Conservation (phyloP, 2,329 filamentous ascomycete species). For the Teratosphaeria nubilosa region DNA sequence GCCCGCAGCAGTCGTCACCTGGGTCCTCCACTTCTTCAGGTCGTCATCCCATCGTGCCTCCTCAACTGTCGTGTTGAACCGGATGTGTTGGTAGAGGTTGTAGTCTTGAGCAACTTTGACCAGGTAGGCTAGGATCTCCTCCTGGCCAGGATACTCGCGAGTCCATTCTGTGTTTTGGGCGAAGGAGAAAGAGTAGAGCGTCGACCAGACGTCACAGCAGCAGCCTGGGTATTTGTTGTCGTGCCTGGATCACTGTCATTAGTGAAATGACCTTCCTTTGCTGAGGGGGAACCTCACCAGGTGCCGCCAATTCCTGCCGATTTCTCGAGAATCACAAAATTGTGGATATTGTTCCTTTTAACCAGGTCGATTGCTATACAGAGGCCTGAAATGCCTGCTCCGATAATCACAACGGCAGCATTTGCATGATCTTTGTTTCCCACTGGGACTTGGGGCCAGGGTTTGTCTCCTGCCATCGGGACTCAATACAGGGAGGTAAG, state of each 20-base stretch:
- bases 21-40: slow-evolving; percentile 41
- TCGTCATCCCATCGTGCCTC: slow-evolving; percentile 46
- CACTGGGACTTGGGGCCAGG: slow-evolving; percentile 36
- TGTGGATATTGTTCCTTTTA: slow-evolving; percentile 40
- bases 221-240: slow-evolving; percentile 50
- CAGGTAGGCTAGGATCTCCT: slow-evolving; percentile 51
- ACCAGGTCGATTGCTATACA: slow-evolving; percentile 50
- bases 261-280: background rate
- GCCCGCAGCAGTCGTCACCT: slow-evolving; percentile 38
- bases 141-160: slow-evolving; percentile 48
- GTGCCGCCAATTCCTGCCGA: slow-evolving; percentile 44
- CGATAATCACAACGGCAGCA: slow-evolving; percentile 48
- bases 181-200: slow-evolving; percentile 52
- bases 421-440: slow-evolving; percentile 43
- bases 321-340: slow-evolving; percentile 50
- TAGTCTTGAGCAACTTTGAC: slow-evolving; percentile 44
- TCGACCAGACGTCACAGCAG: slow-evolving; percentile 37
- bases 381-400: slow-evolving; percentile 38
- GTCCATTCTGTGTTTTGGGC: slow-evolving; percentile 49
- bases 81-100: slow-evolving; percentile 45
- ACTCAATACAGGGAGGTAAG: background rate
- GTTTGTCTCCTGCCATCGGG: slow-evolving; percentile 31
- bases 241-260: slow-evolving; percentile 2
- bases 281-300: slow-evolving; percentile 26
- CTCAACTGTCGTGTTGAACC: slow-evolving; percentile 47